A percentile compares a stretch with the other conserved stretches of the same genome.
These are phyloP conservation scores for Aureobasidium sp. DNA, from an alignment of 2,329 filamentous ascomycete species.

Conservation along the genomic window DNA sequence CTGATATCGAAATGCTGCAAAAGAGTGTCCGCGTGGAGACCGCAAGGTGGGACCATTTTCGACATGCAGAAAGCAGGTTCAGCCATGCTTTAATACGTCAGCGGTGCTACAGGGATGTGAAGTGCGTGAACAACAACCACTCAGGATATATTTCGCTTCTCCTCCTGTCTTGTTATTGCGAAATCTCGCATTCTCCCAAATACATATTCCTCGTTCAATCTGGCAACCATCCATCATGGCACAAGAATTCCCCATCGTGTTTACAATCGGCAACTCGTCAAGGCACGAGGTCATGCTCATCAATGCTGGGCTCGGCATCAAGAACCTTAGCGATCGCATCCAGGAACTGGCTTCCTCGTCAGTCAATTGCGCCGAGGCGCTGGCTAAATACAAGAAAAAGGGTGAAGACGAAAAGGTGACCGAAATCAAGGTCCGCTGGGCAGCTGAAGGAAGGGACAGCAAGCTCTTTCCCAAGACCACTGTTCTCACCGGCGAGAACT, in stretches of 20 bases:
- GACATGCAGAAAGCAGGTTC: slow-evolving; percentile 5
- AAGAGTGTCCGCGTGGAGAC: neutral
- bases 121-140: neutral
- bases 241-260: slow-evolving; percentile 28
- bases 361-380: slow-evolving; percentile 27
- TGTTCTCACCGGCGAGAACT: slow-evolving; percentile 30
- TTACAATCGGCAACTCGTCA: slow-evolving; percentile 29
- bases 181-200: neutral
- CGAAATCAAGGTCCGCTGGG: slow-evolving; percentile 30
- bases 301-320: slow-evolving; percentile 21
- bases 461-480: slow-evolving; percentile 29
- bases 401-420: slow-evolving; percentile 23
- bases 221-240: neutral
- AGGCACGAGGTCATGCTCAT: slow-evolving; percentile 31
- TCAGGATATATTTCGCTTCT: neutral
- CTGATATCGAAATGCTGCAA: neutral
- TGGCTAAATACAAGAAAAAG: slow-evolving; percentile 31
- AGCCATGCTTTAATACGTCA: slow-evolving; percentile 8
- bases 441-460: slow-evolving; percentile 25
- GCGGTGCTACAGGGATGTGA: slow-evolving; percentile 5
- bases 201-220: neutral
- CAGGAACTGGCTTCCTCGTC: slow-evolving; percentile 21
- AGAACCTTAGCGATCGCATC: slow-evolving; percentile 21
- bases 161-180: neutral
- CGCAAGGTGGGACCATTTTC: slow-evolving; percentile 6